Evolutionary conservation across 2,329 filamentous ascomycete genomes (phyloP), one percentile per base, ranked within the genome.

Genomic region (Hypoxylon sp.): DNA sequence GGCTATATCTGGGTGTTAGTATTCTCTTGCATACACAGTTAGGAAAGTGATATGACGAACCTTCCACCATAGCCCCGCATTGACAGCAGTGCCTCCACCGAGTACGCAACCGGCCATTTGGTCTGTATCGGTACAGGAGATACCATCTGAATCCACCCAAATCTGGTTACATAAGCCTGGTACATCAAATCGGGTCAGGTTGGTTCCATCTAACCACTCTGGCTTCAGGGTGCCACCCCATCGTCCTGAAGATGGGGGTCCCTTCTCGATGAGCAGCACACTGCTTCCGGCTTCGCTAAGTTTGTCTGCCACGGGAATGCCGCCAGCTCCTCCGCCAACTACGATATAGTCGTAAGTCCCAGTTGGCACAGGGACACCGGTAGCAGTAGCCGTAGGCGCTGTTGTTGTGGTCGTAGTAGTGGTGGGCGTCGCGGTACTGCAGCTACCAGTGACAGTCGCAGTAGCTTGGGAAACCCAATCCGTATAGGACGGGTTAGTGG

Each of bases 41-140:
- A 1, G 6, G 31, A 20, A 9, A 7, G n/a, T n/a, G n/a, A 19
- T 9, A 34, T 26, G 36, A 37, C 68, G 62, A 52, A 76, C 78
- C 67, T 81, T 84, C 78, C 83, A 87, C 80, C 84, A 89, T 23
- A 89, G 75, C 32, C 83, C 85, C 40, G 86, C 82, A 59, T 89
- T 90, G 63, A 89, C 76, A 19, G 83, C 81, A 9, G 83, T 81
- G 5, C 83, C 83, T 46, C 87, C 87, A 37, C 87, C 87, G 2
- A 90, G 77, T 31, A 90, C 76, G 55, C 87, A 90, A 9, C 86
- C 87, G 8, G 85, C 84, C 84, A 89, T 88, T 62, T 87, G 83
- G 55, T 87, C 85, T n/a, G 82, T 84, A 66, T 90, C 87, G 1
- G 78, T 78, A 69, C 87, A 90, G 25, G 82, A 80, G 60, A 88